These are phyloP conservation scores for Saturnispora saitoi DNA, from an alignment of 805 yeast species.

Conservation along the genomic window DNA sequence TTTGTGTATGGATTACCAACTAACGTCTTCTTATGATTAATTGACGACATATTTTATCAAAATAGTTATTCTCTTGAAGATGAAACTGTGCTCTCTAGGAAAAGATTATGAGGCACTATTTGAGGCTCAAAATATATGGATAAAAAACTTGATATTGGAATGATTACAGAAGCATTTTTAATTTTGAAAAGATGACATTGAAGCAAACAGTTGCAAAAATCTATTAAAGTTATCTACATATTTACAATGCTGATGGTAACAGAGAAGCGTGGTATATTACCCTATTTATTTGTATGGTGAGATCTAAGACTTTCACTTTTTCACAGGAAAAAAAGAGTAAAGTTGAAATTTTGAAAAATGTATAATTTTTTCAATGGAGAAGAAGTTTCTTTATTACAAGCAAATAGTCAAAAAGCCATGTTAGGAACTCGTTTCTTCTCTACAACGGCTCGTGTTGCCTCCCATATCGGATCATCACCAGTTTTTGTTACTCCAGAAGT, in stretches of 20 bases:
- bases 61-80: not conserved
- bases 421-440: constrained; percentile 7
- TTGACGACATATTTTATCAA: constrained; percentile 12
- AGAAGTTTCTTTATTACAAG: not conserved
- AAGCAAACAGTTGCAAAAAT: too few relatives aligned
- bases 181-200: too few relatives aligned
- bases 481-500: constrained; percentile 61
- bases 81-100: not conserved
- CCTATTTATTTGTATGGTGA: not conserved
- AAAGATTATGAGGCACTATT: not conserved
- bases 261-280: too few relatives aligned
- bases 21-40: constrained; percentile 27
- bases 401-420: not conserved
- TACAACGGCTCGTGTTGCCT: constrained; percentile 22
- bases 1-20: constrained; percentile 79
- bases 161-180: too few relatives aligned
- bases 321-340: not conserved
- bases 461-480: constrained; percentile 79
- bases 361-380: not conserved
- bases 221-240: too few relatives aligned
- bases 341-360: not conserved
- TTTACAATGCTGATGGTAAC: too few relatives aligned
- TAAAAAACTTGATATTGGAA: not conserved
- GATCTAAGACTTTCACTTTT: not conserved
- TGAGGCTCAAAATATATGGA: not conserved